Evolutionary conservation across 1,284 basidiomycete genomes (phyloP), one percentile per base, ranked within the genome.

Genomic region (Apiotrichum montevideense): DNA sequence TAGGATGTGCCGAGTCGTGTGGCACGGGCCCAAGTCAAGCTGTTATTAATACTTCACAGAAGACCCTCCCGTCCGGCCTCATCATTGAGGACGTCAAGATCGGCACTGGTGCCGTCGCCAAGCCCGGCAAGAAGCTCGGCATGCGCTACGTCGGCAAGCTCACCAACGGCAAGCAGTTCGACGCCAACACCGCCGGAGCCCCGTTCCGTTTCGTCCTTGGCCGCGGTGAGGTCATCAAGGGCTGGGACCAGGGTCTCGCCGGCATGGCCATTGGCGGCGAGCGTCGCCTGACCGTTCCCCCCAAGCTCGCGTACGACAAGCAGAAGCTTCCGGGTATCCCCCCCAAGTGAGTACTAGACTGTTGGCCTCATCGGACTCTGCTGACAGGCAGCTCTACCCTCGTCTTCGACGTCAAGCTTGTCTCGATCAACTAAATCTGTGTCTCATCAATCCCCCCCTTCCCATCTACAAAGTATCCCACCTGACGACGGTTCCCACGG

Each of bases 191-290:
- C 61, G 87, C 85, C 72, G 94, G 94, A 66, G 87, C 85, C 72
- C 89, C 92, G 83, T 96, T 97, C 80, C 79, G 79, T 48, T 97
- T 97, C 82, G 83, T 80, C 50, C 82, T 98, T 37, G 95, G 94
- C 55, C 80, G 82, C 59, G 90, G 90, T 45, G 87, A 96, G 73
- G 94, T 97, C 53, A 95, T 97, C 77, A 88, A 88, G 80, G 91
- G 88, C 81, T 96, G 92, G 94, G 93, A 96, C 68, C 81, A 90
- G 67, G 94, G 94, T 54, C 81, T 98, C 58, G 84, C 80, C 55
- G 95, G 94, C 50, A 96, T 98, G 92, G 84, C 87, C 66, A 85
- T 87, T 49, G 93, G 90, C 53, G 90, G 91, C 42, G 93, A 97
- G 78, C 85, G 94, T 55, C 79, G 86, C 59, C 80, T 98, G 63